A percentile compares a stretch with the other conserved stretches of the same genome.
phyloP scores from a whole-genome alignment of 1,139 yeast genomes.

The Candida sanyaensis region DNA sequence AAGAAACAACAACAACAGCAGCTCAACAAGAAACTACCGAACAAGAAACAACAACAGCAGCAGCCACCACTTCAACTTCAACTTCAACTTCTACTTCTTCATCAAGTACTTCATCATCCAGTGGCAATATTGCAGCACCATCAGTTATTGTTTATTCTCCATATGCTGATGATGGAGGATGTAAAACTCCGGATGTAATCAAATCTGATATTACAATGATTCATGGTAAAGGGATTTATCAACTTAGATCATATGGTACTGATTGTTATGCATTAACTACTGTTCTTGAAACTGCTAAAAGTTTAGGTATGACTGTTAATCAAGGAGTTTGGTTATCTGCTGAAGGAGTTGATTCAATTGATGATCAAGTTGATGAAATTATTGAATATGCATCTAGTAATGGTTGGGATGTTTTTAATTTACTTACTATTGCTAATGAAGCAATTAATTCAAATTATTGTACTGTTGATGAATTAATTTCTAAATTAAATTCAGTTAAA shows the following conservation, averaged over 20 bases:
- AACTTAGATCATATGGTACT: conserved; percentile 78
- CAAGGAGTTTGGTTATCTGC: conserved; percentile 83
- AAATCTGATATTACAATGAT: conserved; percentile 60
- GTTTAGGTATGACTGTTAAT: conserved; percentile 68
- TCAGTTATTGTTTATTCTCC: conserved; percentile 77
- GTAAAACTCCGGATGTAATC: conserved; percentile 62
- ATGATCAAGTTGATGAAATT: conserved; percentile 54
- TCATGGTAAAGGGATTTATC: conserved; percentile 58
- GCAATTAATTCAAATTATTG: conserved; percentile 67
- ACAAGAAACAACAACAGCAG: too few species aligned
- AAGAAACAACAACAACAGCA: conserved; percentile 1
- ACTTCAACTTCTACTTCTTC: conserved; percentile 1
- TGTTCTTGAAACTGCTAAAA: conserved; percentile 61
- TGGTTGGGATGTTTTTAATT: conserved; percentile 72
- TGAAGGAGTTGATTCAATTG: conserved; percentile 69
- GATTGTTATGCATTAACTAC: conserved; percentile 75
- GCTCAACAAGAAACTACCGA: too few species aligned
- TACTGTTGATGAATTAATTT: conserved; percentile 57
- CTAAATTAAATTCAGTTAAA: conserved; percentile 67
- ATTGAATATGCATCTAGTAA: conserved; percentile 52
- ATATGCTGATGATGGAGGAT: conserved; percentile 63
- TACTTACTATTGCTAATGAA: conserved; percentile 84
- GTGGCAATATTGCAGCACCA: conserved; percentile 39
- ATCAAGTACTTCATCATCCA: conserved; percentile 4
- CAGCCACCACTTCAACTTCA: conserved; percentile 6